Evolutionary conservation across 2,329 filamentous ascomycete species (phyloP).

Genomic region (Fusarium haematococcum): DNA sequence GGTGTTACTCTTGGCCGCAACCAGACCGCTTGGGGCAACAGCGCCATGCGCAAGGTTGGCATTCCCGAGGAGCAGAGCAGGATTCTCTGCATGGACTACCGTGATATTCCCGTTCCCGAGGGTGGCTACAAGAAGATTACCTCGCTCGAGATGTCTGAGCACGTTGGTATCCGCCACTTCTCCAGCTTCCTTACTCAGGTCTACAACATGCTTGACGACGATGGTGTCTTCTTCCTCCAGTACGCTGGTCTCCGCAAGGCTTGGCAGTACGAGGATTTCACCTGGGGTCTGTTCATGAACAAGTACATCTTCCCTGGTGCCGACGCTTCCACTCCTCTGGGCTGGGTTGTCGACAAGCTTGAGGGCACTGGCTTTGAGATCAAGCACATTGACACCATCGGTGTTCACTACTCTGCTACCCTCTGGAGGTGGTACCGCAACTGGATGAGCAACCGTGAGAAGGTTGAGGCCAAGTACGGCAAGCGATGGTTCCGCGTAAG

Average conservation of each 20-base stretch:
- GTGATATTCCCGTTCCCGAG: constrained; percentile 85
- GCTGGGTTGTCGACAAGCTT: constrained; percentile 85
- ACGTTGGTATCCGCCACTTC: constrained; percentile 95
- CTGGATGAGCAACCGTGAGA: constrained; percentile 94
- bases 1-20: constrained; percentile 96
- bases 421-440: constrained; percentile 99
- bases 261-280: constrained; percentile 98
- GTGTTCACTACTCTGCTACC: constrained; percentile 96
- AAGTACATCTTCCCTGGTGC: constrained; percentile 99
- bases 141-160: constrained; percentile 98
- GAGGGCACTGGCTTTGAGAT: constrained; percentile 81
- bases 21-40: constrained; percentile 97
- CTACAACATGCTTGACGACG: constrained; percentile 95
- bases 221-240: constrained; percentile 96
- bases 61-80: constrained; percentile 89
- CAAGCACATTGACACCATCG: constrained; percentile 92
- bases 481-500: constrained; percentile 93
- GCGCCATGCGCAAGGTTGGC: constrained; percentile 83
- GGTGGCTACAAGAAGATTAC: constrained; percentile 89
- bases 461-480: constrained; percentile 95
- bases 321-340: constrained; percentile 92
- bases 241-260: constrained; percentile 92
- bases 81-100: constrained; percentile 97
- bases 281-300: constrained; percentile 99
- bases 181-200: constrained; percentile 84